Evolutionary conservation across 176 grass and related monocot genomes (phyloP).

Genomic region (Phragmites australis): DNA sequence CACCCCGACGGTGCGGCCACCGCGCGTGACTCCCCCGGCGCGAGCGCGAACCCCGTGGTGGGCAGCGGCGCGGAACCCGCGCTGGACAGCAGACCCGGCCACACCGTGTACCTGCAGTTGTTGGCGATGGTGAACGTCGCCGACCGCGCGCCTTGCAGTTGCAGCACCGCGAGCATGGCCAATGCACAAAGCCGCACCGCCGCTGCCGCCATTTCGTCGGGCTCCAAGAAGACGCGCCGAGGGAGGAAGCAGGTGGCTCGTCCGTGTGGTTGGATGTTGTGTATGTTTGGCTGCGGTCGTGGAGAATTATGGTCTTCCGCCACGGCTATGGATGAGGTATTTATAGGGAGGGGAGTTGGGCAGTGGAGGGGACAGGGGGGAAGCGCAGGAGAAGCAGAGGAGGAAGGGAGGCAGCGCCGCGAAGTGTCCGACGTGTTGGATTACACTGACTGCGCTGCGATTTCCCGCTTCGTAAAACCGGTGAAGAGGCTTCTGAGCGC

Average conservation of each 20-base stretch:
- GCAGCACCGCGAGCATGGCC: not conserved
- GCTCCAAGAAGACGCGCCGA: not conserved
- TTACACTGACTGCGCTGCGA: no score
- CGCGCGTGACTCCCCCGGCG: conserved; percentile 50
- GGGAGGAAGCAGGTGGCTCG: no score
- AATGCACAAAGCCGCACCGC: not conserved
- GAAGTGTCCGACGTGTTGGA: no score
- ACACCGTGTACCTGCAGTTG: conserved; percentile 57
- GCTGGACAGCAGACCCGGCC: conserved; percentile 65
- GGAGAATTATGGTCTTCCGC: not conserved
- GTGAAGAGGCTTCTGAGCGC: no score
- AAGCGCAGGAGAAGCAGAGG: not conserved
- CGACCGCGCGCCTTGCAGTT: conserved; percentile 13
- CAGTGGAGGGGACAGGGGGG: not conserved
- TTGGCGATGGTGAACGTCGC: conserved; percentile 69
- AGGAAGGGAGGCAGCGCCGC: not conserved
- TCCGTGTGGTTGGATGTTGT: not conserved
- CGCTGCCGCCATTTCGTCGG: not conserved
- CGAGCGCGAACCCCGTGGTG: conserved; percentile 64
- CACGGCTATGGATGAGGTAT: not conserved
- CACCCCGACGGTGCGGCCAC: conserved; percentile 48
- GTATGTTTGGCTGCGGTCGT: not conserved
- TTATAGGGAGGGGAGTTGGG: not conserved
- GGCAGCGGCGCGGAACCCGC: conserved; percentile 48
- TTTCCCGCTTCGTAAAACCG: no score